Evolutionary conservation across 2,329 filamentous ascomycete genomes (phyloP).

Genomic region (Byssothecium circinans): DNA sequence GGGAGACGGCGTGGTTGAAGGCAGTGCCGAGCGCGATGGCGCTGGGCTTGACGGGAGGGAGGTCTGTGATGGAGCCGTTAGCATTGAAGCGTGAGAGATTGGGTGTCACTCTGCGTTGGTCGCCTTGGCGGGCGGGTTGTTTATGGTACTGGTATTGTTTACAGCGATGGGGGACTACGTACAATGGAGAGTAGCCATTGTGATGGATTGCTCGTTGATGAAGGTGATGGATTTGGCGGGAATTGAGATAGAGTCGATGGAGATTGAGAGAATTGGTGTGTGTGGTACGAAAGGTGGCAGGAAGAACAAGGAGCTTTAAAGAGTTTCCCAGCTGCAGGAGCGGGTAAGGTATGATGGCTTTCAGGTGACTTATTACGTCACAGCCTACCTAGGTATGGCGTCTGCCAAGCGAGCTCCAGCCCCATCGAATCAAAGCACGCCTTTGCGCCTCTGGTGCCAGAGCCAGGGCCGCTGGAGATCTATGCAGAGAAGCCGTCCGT

Average conservation of each 20-base stretch:
- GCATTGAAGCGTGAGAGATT: conserved; percentile 8
- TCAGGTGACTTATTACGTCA: conserved; percentile 42
- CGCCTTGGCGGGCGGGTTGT: conserved; percentile 16
- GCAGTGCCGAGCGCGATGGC: conserved; percentile 93
- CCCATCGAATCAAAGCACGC: no score
- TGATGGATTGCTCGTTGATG: conserved; percentile 31
- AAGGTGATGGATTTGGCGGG: conserved; percentile 17
- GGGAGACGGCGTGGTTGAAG: conserved; percentile 92
- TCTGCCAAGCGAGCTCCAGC: conserved; percentile 13
- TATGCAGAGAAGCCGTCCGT: no score
- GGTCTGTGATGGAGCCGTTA: conserved; percentile 51
- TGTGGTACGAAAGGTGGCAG: not conserved
- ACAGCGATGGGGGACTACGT: conserved; percentile 36
- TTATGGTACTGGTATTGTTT: conserved; percentile 4
- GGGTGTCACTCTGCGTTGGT: not conserved
- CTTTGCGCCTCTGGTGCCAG: no score
- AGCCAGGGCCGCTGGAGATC: no score
- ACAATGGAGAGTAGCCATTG: conserved; percentile 64
- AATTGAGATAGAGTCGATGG: conserved; percentile 8
- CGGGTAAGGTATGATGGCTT: conserved; percentile 13
- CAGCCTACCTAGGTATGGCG: conserved; percentile 8
- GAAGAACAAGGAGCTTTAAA: conserved; percentile 27
- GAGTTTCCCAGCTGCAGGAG: conserved; percentile 36
- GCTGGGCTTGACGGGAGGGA: conserved; percentile 91
- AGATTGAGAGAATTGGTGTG: conserved; percentile 9